phyloP scores from a whole-genome alignment of 441 rosid species.

The Mallotus repandus region DNA sequence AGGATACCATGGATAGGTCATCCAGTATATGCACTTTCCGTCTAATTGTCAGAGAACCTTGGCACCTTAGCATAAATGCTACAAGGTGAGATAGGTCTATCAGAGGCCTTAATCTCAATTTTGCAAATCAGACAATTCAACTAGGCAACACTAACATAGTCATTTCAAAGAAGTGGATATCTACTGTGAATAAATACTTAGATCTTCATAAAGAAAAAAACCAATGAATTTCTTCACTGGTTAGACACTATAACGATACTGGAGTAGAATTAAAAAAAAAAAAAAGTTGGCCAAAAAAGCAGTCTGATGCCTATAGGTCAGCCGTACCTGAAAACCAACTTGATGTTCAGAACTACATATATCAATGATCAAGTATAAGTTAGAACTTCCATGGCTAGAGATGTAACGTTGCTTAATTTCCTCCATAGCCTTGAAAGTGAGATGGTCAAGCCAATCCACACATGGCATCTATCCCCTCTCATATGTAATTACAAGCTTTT shows the following conservation, averaged over 20 bases:
- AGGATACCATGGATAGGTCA: background rate
- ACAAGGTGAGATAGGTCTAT: background rate
- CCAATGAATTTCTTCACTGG: background rate
- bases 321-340: conserved; percentile 92
- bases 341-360: conserved; percentile 93
- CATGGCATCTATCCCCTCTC: conserved; percentile 89
- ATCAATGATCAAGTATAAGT: conserved; percentile 79
- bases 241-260: conserved; percentile 5
- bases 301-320: conserved; percentile 2
- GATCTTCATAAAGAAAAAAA: background rate
- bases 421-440: conserved; percentile 80
- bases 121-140: background rate
- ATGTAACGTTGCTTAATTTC: conserved; percentile 77
- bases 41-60: background rate
- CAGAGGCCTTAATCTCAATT: background rate
- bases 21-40: background rate
- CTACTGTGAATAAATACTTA: background rate
- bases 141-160: background rate
- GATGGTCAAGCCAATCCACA: conserved; percentile 90
- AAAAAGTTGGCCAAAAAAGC: background rate
- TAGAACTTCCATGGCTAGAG: conserved; percentile 65
- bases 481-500: conserved; percentile 89
- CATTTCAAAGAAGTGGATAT: background rate
- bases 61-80: background rate
- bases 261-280: conserved; percentile 10